Evolutionary conservation across 805 yeast genomes (phyloP), one percentile per base, ranked within the genome.

Genomic region (Wickerhamia fluorescens): DNA sequence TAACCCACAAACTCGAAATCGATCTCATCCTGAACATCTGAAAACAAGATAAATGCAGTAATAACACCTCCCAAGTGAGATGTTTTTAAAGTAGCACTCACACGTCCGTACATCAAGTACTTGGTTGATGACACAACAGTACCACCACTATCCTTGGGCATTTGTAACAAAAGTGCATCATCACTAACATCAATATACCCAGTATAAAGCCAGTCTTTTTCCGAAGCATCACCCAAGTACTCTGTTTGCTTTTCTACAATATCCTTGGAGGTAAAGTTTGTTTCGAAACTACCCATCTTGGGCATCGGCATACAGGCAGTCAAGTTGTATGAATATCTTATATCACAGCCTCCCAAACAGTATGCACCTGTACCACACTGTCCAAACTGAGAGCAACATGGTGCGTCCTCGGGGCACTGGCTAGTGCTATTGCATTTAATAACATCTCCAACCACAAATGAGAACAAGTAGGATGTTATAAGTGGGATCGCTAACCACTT

Each of bases 311-410:
- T 73, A 59, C 96, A 88, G 1, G 95, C 75, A 8, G 72, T 58
- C 30, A 71, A 47, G 39, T 68, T 68, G 60, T 55, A 75, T 4
- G 94, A 83, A 47, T 44, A 77, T 36, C 75, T 61, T 21, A 92
- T 81, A 57, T 87, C 84, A 63, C 96, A 88, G 19, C 94, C 89
- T 36, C 89, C 92, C 29, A 87, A 64, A 64, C 96, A 88, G 56
- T 67, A 68, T 11, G 67, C 52, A 14, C 94, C 94, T 14, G 77
- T 70, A 44, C 94, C 94, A 62, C 94, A 84, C 18, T 56, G 62
- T 28, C 96, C 96, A 42, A 71, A 78, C 41, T 75, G 78, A 8
- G 84, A 74, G 54, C 96, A 87, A 56, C 96, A 87, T 33, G 96
- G 96, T n/a, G 50, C 41, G 25, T 64, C 67, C 47, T 79, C 74